Conservation (phyloP, 2,329 filamentous ascomycete genomes). For the Triangularia verruculosa region DNA sequence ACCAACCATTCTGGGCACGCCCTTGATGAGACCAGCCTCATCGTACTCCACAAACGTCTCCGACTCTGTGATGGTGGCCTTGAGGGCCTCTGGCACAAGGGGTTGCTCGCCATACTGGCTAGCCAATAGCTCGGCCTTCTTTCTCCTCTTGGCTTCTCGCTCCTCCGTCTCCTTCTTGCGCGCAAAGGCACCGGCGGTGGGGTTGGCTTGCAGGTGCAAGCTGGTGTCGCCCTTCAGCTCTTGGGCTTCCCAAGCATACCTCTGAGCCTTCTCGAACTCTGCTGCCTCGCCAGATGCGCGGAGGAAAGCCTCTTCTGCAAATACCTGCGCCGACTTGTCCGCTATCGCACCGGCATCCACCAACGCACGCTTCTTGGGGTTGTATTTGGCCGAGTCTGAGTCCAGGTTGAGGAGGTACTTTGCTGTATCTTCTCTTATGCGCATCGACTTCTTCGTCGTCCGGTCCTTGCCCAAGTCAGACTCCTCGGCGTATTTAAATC, state of each 20-base stretch:
- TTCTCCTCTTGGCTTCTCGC: constrained; percentile 63
- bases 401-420: constrained; percentile 96
- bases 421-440: constrained; percentile 92
- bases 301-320: constrained; percentile 91
- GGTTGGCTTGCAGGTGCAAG: constrained; percentile 91
- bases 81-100: constrained; percentile 57
- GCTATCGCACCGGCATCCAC: constrained; percentile 78
- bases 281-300: constrained; percentile 84
- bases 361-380: constrained; percentile 91
- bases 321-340: constrained; percentile 76
- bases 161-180: constrained; percentile 78
- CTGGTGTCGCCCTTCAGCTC: constrained; percentile 75
- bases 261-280: constrained; percentile 86
- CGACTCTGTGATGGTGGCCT: constrained; percentile 66
- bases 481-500: constrained; percentile 84
- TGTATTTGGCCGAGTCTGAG: constrained; percentile 93
- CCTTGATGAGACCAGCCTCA: constrained; percentile 83
- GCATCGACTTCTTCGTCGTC: constrained; percentile 75
- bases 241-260: constrained; percentile 93
- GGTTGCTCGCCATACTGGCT: constrained; percentile 47
- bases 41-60: constrained; percentile 94
- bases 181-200: constrained; percentile 83
- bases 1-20: constrained; percentile 69
- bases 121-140: constrained; percentile 56
- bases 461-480: constrained; percentile 95